These are phyloP conservation scores for Dissoconium aciculare DNA, from an alignment of 2,329 filamentous ascomycete species.

Conservation along the genomic window DNA sequence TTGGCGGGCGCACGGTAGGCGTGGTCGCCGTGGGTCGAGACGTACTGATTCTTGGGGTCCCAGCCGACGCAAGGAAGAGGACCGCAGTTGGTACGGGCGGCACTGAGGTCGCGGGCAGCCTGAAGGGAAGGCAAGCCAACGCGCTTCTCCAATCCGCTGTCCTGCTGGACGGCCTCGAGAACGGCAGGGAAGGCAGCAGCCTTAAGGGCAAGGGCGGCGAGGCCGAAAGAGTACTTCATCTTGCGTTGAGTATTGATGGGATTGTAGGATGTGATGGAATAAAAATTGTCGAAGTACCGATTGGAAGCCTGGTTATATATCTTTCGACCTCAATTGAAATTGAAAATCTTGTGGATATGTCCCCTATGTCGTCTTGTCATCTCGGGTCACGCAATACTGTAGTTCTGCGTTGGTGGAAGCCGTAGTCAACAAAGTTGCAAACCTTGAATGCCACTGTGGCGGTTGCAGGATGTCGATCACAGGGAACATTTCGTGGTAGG, in stretches of 20 bases:
- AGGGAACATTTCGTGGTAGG: not conserved
- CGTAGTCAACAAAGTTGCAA: not conserved
- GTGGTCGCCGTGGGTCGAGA: constrained; percentile 6
- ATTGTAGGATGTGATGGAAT: not conserved
- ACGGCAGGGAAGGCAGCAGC: constrained; percentile 6
- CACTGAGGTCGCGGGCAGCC: constrained; percentile 3
- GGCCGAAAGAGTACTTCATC: constrained; percentile 7
- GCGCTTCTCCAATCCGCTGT: constrained; percentile 7
- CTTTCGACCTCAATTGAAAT: no score
- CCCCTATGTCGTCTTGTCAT: not conserved
- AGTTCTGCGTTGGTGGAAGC: constrained; percentile 1
- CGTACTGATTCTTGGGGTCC: constrained; percentile 8
- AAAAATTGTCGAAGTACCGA: not conserved
- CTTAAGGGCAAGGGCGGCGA: constrained; percentile 5
- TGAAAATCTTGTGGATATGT: not conserved
- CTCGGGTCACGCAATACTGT: not conserved
- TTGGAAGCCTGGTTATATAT: not conserved
- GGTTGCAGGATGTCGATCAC: not conserved
- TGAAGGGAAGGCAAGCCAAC: constrained; percentile 1
- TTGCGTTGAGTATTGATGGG: not conserved
- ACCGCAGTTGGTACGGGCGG: constrained; percentile 7
- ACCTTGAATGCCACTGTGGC: not conserved
- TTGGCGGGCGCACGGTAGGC: constrained; percentile 5
- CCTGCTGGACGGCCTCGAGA: constrained; percentile 4
- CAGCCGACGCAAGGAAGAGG: constrained; percentile 5